Evolutionary conservation across 352 stramenopile species (phyloP).

Genomic region (Globisporangium orthogonon): DNA sequence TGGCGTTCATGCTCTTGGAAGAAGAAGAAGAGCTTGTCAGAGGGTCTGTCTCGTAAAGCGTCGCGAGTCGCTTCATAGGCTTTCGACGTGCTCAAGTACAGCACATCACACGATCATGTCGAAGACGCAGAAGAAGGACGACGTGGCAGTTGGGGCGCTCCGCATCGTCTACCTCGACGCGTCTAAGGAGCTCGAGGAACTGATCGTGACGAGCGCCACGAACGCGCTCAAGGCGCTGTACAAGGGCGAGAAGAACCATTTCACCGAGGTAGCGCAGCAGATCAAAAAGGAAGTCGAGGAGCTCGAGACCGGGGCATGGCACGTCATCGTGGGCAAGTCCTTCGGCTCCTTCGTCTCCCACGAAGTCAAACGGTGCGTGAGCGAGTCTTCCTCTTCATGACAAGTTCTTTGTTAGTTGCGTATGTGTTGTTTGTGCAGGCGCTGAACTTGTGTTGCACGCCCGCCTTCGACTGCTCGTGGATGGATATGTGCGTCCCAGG

Average conservation of each 20-base stretch:
- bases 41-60: too few relatives aligned
- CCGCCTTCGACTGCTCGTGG: not conserved
- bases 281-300: slow-evolving; percentile 80
- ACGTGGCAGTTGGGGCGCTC: slow-evolving; percentile 56
- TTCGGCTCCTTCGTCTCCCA: slow-evolving; percentile 84
- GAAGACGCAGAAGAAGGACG: slow-evolving; percentile 77
- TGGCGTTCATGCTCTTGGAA: too few relatives aligned
- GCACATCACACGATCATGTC: slow-evolving; percentile 29
- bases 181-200: slow-evolving; percentile 61
- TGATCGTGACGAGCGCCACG: slow-evolving; percentile 62
- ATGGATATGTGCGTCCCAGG: slow-evolving; percentile 14
- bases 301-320: slow-evolving; percentile 58
- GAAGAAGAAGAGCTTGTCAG: slow-evolving; percentile 20
- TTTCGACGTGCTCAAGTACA: not conserved
- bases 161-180: slow-evolving; percentile 69
- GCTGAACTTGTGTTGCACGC: not conserved
- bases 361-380: slow-evolving; percentile 71
- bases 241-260: slow-evolving; percentile 83
- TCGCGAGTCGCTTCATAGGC: not conserved
- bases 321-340: slow-evolving; percentile 82
- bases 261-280: slow-evolving; percentile 73
- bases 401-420: not conserved
- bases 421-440: not conserved
- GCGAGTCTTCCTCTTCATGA: not conserved
- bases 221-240: slow-evolving; percentile 78